Percentiles rank a stretch among this genome's conserved stretches.
phyloP scores from a whole-genome alignment of 768 basidiomycete genomes.

The Lactarius trivialis region DNA sequence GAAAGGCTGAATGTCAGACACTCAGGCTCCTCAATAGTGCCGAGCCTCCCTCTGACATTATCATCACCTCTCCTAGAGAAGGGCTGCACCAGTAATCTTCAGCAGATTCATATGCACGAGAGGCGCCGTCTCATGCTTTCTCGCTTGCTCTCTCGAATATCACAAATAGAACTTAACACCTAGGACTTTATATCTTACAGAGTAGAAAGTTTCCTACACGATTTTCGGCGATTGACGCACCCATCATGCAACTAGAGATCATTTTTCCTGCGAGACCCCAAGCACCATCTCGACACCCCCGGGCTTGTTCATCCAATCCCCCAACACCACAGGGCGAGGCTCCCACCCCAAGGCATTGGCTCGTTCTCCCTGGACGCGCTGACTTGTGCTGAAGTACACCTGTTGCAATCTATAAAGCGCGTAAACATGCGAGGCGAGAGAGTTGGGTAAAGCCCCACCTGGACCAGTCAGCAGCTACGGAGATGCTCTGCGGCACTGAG shows the following conservation, averaged over 20 bases:
- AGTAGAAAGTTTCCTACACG: neutral
- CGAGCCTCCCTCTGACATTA: too few relatives aligned
- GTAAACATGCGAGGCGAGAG: neutral
- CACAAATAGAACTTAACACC: too few relatives aligned
- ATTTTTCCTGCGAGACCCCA: neutral
- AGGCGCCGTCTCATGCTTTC: too few relatives aligned
- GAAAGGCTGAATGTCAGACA: too few relatives aligned
- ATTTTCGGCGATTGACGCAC: neutral
- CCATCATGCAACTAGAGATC: neutral
- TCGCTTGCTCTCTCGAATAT: too few relatives aligned
- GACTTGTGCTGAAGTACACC: neutral
- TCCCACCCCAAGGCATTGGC: neutral
- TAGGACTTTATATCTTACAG: neutral
- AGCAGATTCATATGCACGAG: too few relatives aligned
- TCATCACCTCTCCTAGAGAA: too few relatives aligned
- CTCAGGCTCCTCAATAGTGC: too few relatives aligned
- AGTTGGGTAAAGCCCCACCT: neutral
- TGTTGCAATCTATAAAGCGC: neutral
- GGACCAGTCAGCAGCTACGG: neutral
- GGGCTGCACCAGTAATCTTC: too few relatives aligned
- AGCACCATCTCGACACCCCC: neutral
- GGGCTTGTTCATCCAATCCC: neutral
- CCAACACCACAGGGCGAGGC: slow-evolving; percentile 1
- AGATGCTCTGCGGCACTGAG: neutral
- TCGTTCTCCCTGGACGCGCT: neutral